Percentiles rank a stretch among this genome's conserved stretches.
Evolutionary conservation across 2,329 filamentous ascomycete species (phyloP).

Genomic region (Hypocreales sp.): DNA sequence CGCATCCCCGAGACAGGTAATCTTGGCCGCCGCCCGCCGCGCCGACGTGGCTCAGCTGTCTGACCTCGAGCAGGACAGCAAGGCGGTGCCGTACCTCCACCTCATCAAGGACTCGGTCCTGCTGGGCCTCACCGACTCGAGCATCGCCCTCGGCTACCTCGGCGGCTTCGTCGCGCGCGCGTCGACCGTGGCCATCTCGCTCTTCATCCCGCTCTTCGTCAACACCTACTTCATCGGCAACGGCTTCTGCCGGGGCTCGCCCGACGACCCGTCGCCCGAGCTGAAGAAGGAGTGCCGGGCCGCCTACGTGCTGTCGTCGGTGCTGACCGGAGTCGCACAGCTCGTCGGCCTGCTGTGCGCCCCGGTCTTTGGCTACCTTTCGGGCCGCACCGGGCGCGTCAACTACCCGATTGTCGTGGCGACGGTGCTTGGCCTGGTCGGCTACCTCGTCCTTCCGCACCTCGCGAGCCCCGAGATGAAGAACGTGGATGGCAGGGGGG

Average conservation of each 20-base stretch:
- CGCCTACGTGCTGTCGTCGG: constrained; percentile 77
- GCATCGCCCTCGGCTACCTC: constrained; percentile 77
- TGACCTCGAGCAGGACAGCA: constrained; percentile 10
- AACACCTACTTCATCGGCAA: constrained; percentile 78
- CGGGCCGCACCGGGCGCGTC: constrained; percentile 48
- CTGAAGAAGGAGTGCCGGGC: constrained; percentile 73
- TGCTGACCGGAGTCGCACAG: constrained; percentile 80
- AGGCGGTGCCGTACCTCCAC: constrained; percentile 40
- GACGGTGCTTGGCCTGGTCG: constrained; percentile 57
- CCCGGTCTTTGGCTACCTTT: constrained; percentile 74
- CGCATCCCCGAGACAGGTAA: constrained; percentile 11
- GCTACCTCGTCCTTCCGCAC: constrained; percentile 64
- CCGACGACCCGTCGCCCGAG: constrained; percentile 49
- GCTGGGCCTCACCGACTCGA: constrained; percentile 58
- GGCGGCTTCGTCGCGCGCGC: constrained; percentile 91
- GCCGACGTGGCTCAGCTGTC: too few species aligned
- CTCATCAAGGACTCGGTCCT: constrained; percentile 47
- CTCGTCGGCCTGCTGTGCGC: constrained; percentile 72
- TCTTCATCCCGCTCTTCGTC: constrained; percentile 87
- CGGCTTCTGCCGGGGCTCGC: constrained; percentile 59
- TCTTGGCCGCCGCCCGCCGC: too few species aligned
- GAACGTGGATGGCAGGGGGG: constrained; percentile 47
- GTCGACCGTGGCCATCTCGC: constrained; percentile 84
- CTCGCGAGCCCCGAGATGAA: constrained; percentile 62
- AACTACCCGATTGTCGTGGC: constrained; percentile 63